Evolutionary conservation across 2,329 filamentous ascomycete species (phyloP), one percentile per base, ranked within the genome.

Genomic region (Ophiostoma himal-ulmi): DNA sequence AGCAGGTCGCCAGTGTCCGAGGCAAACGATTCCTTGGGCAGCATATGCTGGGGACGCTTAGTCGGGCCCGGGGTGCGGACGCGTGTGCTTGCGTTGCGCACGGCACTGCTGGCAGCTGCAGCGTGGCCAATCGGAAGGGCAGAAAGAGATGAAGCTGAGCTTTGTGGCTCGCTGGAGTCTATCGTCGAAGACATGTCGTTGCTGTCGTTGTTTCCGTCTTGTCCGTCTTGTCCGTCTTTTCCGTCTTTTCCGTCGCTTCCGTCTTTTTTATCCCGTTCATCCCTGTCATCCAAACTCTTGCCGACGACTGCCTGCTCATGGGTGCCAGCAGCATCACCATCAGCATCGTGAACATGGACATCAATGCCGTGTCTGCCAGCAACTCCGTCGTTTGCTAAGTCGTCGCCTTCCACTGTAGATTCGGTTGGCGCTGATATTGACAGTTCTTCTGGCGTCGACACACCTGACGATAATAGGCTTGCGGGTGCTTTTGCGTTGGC

Each of bases 1-100:
- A 76, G 75, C 5, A 76, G 72, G 17, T 79, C 78, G 22, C 79
- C 79, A 1, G 71, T 8, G 6, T 80, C 78, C 1, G 73, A 65
- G 2, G 75, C 64, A 64, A 76, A 78, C 1, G 78, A 73, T 44
- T 80, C 78, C 52, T 78, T 74, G 0, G 79, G 78, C 3, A 80
- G 71, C 57, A 77, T 77, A 7, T 77, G 76, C 68, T 78, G 78
- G 6, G 77, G 74, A 52, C 76, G 74, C 44, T 75, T 76, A 2
- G 77, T 71, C 3, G 75, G 73, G 3, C 75, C 73, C 8, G 77
- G 69, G 1, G 78, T 77, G 22, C 78, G 76, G 11, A 80, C 75
- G 36, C 77, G 77, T 3, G 79, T 76, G 70, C 77, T 79, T 0
- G 79, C 78, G 44, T 78, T 80, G 0, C 77, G 77, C 44, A 78